Evolutionary conservation across 306 rosid species (phyloP), one percentile per base, ranked within the genome.

Genomic region (Fragaria vesca): DNA sequence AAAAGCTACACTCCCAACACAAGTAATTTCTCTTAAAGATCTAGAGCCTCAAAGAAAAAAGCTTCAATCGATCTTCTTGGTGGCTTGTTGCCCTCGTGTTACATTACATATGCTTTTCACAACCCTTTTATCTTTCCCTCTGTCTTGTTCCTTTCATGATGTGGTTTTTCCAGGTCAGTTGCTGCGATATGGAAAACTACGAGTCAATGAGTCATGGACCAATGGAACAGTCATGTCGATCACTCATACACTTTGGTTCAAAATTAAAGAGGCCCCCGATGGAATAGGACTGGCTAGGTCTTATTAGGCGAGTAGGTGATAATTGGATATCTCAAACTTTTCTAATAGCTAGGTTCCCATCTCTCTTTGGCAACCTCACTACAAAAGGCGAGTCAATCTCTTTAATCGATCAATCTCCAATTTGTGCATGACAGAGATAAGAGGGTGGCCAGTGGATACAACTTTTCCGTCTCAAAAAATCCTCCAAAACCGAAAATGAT

Each of bases 171-270:
- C 55, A 36, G 57, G 46, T 63, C 81, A 70, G 61, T 32, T 57
- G 50, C 40, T 42, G 69, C 69, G 13, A 4, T 50, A 54, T 51
- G 48, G 82, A 73, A 73, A 73, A 73, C 83, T 18, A 66, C 78
- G 8, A 26, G 60, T 66, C 60, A 63, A 66, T 74, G 8, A 26
- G 60, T 66, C 50, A 63, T 72, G 74, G 77, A 71, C 55, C 69
- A 79, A 40, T 16, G 62, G 36, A 62, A 67, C 18, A 45, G 66
- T 26, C 17, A 21, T 34, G 21, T 12, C 66, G 66, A 60, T 12
- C 43, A 2, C 34, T 9, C 30, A 15, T 2, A 5, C 2, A 58
- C 3, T 21, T 52, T 38, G 55, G 57, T 69, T 77, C 38, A 61
- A 28, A 12, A 12, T 26, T 15, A 57, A 69, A 55, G 54, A 30